These are phyloP conservation scores for Pseudozyma flocculosa DNA, from an alignment of 1,284 basidiomycete genomes.

Conservation along the genomic window DNA sequence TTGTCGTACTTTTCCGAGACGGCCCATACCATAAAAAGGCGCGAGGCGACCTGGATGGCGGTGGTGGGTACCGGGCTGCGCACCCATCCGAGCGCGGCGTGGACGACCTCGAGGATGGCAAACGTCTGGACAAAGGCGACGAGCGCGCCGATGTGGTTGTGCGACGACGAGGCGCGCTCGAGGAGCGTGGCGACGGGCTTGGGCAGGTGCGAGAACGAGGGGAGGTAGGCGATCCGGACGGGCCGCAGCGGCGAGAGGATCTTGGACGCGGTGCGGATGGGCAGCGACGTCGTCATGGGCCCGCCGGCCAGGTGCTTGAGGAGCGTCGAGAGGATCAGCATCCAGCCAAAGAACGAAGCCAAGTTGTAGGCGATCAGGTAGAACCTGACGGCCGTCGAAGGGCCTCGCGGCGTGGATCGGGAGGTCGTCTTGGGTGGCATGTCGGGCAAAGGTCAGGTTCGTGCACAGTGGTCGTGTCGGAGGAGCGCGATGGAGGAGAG, in stretches of 20 bases:
- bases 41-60: constrained; percentile 78
- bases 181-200: constrained; percentile 29
- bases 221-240: constrained; percentile 26
- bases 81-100: constrained; percentile 81
- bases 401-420: constrained; percentile 9
- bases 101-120: constrained; percentile 61
- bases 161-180: constrained; percentile 34
- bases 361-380: constrained; percentile 48
- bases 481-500: too few relatives aligned
- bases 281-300: constrained; percentile 22
- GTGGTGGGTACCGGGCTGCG: constrained; percentile 79
- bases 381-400: constrained; percentile 20
- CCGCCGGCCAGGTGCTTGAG: constrained; percentile 46
- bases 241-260: constrained; percentile 36
- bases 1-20: constrained; percentile 48
- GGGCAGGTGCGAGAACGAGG: constrained; percentile 31
- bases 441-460: background rate
- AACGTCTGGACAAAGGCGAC: constrained; percentile 45
- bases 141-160: constrained; percentile 40
- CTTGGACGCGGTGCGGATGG: constrained; percentile 23
- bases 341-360: constrained; percentile 50
- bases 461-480: too few relatives aligned
- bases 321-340: constrained; percentile 38
- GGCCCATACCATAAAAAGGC: constrained; percentile 83
- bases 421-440: constrained; percentile 3